Conservation (phyloP, 352 stramenopile genomes). For the Discostella stelligera region DNA sequence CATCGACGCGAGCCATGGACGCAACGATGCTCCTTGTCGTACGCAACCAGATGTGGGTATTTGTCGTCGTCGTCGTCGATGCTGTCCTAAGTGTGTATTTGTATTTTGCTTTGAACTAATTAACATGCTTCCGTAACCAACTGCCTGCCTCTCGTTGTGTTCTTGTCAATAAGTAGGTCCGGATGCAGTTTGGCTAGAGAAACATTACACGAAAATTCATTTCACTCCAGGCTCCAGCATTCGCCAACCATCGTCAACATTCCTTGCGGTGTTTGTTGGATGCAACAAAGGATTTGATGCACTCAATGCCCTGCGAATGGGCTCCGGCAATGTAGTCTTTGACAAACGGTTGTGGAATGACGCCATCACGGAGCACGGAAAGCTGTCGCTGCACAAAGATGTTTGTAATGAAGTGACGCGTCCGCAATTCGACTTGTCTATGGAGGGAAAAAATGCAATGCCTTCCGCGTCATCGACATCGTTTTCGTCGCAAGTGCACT, state of each 20-base stretch:
- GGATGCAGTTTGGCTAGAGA: slow-evolving; percentile 38
- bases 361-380: slow-evolving; percentile 19
- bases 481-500: slow-evolving; percentile 33
- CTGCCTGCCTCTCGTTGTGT: no score
- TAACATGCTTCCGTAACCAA: no score
- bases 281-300: slow-evolving; percentile 75
- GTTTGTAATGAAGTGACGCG: slow-evolving; percentile 35
- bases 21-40: slow-evolving; percentile 43
- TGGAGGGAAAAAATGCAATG: neutral
- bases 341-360: slow-evolving; percentile 47
- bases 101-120: no score
- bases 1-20: slow-evolving; percentile 14
- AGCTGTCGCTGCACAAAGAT: neutral
- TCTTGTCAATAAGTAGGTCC: neutral
- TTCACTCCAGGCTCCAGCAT: neutral
- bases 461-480: neutral
- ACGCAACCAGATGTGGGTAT: slow-evolving; percentile 34
- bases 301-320: slow-evolving; percentile 55
- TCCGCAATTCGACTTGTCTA: slow-evolving; percentile 11
- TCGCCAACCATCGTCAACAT: neutral
- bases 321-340: slow-evolving; percentile 36
- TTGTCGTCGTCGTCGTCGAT: no score
- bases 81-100: no score
- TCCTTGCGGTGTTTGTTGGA: slow-evolving; percentile 57
- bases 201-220: slow-evolving; percentile 33